phyloP scores from a whole-genome alignment of 768 basidiomycete genomes.

The Boletus rufocinnamomeus region DNA sequence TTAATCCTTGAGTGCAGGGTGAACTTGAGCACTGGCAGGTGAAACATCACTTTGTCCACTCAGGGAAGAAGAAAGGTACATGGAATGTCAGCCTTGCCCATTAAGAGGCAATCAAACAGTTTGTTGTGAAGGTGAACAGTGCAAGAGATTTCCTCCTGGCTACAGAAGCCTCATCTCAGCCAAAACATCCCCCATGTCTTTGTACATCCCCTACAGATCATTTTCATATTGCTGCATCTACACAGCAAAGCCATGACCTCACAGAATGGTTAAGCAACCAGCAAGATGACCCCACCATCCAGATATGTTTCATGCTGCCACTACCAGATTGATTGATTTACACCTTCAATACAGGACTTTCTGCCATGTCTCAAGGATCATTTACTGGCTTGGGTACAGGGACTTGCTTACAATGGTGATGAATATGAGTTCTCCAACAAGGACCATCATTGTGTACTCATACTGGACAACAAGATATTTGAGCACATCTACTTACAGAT shows the following conservation, averaged over 20 bases:
- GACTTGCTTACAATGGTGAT: slow-evolving; percentile 20
- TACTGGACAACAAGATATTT: slow-evolving; percentile 25
- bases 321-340: neutral
- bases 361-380: slow-evolving; percentile 6
- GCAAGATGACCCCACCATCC: neutral
- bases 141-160: neutral
- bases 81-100: neutral
- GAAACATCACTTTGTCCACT: slow-evolving; percentile 37
- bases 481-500: slow-evolving; percentile 31
- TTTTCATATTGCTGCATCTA: neutral
- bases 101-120: neutral
- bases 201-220: neutral
- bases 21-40: too few relatives aligned
- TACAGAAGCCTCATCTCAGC: neutral
- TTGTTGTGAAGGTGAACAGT: neutral
- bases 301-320: neutral
- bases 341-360: neutral
- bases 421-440: slow-evolving; percentile 23
- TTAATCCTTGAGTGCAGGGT: too few relatives aligned
- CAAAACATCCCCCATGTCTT: neutral
- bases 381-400: neutral
- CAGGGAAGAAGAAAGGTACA: neutral
- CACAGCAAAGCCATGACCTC: slow-evolving; percentile 1
- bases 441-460: slow-evolving; percentile 24
- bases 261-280: too few relatives aligned